These are phyloP conservation scores for Xylaria bambusicola DNA, from an alignment of 495 filamentous ascomycete species.

Conservation along the genomic window DNA sequence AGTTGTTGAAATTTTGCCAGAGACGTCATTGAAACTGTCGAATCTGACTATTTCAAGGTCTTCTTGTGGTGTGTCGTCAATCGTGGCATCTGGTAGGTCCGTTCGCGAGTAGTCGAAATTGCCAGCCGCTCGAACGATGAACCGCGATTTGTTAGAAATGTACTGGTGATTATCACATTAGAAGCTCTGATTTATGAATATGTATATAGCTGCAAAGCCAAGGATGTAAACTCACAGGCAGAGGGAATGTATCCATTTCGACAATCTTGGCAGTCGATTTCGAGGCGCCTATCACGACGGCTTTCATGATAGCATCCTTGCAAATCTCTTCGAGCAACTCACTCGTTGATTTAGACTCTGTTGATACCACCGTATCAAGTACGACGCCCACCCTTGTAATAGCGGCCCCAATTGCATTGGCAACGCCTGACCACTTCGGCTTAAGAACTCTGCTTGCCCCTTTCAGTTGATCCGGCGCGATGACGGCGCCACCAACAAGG, in stretches of 20 bases:
- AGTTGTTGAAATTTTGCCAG: constrained; percentile 7
- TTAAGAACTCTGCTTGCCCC: constrained; percentile 42
- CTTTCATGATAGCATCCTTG: constrained; percentile 32
- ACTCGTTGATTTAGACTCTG: constrained; percentile 27
- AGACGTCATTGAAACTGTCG: constrained; percentile 21
- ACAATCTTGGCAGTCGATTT: constrained; percentile 41
- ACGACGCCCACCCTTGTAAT: constrained; percentile 39
- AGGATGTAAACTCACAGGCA: constrained; percentile 23
- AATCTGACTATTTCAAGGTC: constrained; percentile 24
- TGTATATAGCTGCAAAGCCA: not conserved
- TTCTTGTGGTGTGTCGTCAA: constrained; percentile 19
- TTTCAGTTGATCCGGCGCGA: constrained; percentile 35
- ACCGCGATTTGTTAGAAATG: constrained; percentile 53
- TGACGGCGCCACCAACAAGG: constrained; percentile 49
- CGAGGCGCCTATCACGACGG: constrained; percentile 47
- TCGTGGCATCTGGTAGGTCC: constrained; percentile 19
- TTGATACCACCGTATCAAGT: constrained; percentile 40
- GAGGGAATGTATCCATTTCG: constrained; percentile 47
- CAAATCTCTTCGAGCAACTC: constrained; percentile 37
- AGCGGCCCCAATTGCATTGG: constrained; percentile 58
- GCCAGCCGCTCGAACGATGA: constrained; percentile 52
- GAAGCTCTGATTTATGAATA: not conserved
- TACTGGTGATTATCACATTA: constrained; percentile 29
- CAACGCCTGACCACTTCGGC: constrained; percentile 47
- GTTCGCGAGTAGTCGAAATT: constrained; percentile 50